Evolutionary conservation across 176 grass and related monocot genomes (phyloP), one percentile per base, ranked within the genome.

Genomic region (Eremochloa ophiuroides): DNA sequence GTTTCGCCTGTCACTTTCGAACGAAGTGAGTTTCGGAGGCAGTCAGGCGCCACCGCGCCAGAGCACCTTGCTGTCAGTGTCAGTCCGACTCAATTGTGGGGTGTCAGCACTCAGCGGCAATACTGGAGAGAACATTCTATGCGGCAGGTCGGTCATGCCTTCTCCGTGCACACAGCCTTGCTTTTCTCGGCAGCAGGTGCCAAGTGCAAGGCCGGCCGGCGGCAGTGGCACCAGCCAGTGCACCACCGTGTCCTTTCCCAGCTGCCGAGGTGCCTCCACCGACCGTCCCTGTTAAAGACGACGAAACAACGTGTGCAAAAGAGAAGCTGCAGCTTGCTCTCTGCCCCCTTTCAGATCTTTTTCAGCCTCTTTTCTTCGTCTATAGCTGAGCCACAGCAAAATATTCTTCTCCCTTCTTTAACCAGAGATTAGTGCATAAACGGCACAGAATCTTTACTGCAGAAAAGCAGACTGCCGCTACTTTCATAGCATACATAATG

Each of bases 301-400:
- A 62, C 71, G 51, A 89, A 81, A 84, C 72, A 85, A 62, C 82
- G 63, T 76, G 82, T 89, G 72, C 82, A 56, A 85, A 89, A 89
- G 87, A 69, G 82, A 62, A 56, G 53, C 64, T 39, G 87, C 87
- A 64, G 74, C 86, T 13, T 58, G 61, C 80, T 60, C 18, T 41
- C 27, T 55, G 31, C 16, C 25, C 25, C 58, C 77, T 81, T 76
- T 76, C 50, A 42, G 20, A 30, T 80, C 55, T 50, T 84, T 80
- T 62, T 18, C 44, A 38, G 8, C 0, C 29, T 38, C 59, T 82
- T 85, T 85, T 58, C 28, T 72, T 63, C 63, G 15, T 50, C 27
- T 66, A 46, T 41, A 51, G 76, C 12, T 43, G 75, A 29, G 38
- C 14, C 17, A 8, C 39, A 47, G 80, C 34, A 5, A 80, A 81